phyloP scores from a whole-genome alignment of 2,329 filamentous ascomycete genomes.

The Colletotrichum chlorophyti region DNA sequence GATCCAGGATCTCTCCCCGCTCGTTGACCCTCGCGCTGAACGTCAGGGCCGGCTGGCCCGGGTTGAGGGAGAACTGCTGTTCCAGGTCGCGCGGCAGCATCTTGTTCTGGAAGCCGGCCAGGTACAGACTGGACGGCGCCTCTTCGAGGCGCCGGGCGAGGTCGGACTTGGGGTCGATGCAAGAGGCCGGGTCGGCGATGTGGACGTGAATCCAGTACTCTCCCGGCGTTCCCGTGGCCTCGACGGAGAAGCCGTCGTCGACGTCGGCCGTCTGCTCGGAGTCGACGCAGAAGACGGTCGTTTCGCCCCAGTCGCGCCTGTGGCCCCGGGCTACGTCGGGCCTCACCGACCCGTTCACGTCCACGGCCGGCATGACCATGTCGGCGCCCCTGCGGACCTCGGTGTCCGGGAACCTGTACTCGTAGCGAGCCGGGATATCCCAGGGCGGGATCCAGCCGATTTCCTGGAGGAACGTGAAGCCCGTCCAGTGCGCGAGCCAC shows the following conservation, averaged over 20 bases:
- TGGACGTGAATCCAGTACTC: constrained; percentile 81
- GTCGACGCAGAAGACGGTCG: constrained; percentile 77
- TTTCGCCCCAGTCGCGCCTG: constrained; percentile 65
- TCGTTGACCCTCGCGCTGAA: constrained; percentile 66
- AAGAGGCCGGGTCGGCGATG: constrained; percentile 79
- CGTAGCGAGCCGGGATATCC: constrained; percentile 72
- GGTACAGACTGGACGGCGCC: constrained; percentile 65
- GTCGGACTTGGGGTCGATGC: constrained; percentile 64
- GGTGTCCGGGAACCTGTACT: constrained; percentile 59
- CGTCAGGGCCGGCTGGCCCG: constrained; percentile 60
- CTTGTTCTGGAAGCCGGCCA: constrained; percentile 61
- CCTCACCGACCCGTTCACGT: constrained; percentile 40
- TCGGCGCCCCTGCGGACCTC: constrained; percentile 50
- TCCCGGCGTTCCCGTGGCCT: constrained; percentile 56
- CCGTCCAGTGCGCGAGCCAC: constrained; percentile 51
- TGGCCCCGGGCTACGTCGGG: constrained; percentile 54
- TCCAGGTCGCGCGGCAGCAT: constrained; percentile 59
- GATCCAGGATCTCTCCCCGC: constrained; percentile 59
- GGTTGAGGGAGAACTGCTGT: constrained; percentile 61
- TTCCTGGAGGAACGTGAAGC: constrained; percentile 77
- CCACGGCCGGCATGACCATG: constrained; percentile 44
- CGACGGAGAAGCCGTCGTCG: constrained; percentile 80
- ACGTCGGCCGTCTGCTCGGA: constrained; percentile 70
- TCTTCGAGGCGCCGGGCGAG: constrained; percentile 68
- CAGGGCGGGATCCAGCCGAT: constrained; percentile 74